Base-by-base conservation (phyloP, 2,329 filamentous ascomycete genomes). In the Fusarium sp. region DNA sequence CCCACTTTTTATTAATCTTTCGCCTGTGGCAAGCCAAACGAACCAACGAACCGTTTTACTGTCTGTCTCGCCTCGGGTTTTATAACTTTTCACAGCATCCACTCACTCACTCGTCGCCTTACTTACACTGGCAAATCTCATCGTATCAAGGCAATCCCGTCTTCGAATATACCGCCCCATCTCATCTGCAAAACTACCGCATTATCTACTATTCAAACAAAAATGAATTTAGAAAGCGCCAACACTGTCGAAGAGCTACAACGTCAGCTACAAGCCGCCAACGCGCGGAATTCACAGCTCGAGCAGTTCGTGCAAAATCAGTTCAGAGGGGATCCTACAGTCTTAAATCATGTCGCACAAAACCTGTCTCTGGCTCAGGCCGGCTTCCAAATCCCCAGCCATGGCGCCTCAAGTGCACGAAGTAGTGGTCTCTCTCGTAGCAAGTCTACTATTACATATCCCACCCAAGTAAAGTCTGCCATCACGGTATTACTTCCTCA, bases 381-480 rank as follows among this genome's bases (percentile, higher is more conserved):
- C 39, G 61, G 51, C 39, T 67, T 66, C 50, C 70, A 67, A 31
- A 47, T 64, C 51, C 53, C 60, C 41, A 51, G 50, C 62, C 53
- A 74, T 71, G 72, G 45, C 52, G 39, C 54, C 27, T 58, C 61
- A 58, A 66, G 55, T 63, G 49, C 58, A 60, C 63, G 63, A 64
- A 71, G 68, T 59, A 70, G 48, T 53, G 67, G 59, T 29, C 69
- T 74, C 48, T 66, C 69, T 33, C 72, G 72, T 57, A 74, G 72
- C 70, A 73, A 74, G 69, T 74, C 72, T 48, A 72, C 72, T n/a
- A 61, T 74, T 23, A 69, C 70, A 54, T 71, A 69, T 58, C 70
- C 72, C 23, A 73, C 72, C 23, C 72, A 74, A 58, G 59, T 64
- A 45, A 68, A 68, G 48, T 62, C 60, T 37, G 65, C 62, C 48